Conservation (phyloP, 495 filamentous ascomycete genomes). For the Friedmanniomyces simplex region DNA sequence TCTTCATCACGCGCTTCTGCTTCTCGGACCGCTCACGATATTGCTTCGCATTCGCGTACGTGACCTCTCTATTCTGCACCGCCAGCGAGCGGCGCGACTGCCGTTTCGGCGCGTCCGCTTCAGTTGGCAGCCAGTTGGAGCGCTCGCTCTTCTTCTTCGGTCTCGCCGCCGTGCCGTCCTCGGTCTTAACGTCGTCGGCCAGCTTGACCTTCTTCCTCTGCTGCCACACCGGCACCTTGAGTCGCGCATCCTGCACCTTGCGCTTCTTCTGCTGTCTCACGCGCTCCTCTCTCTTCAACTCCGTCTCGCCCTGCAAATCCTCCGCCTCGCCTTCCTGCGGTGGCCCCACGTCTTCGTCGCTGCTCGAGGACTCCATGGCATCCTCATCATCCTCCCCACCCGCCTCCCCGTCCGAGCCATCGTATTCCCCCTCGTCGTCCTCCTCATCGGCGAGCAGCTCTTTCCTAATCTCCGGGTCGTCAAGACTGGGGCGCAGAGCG, state of each 20-base stretch:
- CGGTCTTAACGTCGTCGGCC: slow-evolving; percentile 51
- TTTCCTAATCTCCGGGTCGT: slow-evolving; percentile 17
- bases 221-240: slow-evolving; percentile 39
- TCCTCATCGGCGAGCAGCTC: slow-evolving; percentile 18
- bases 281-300: slow-evolving; percentile 37
- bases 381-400: slow-evolving; percentile 17
- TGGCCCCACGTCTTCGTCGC: slow-evolving; percentile 50
- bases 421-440: slow-evolving; percentile 17
- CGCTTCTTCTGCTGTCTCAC: slow-evolving; percentile 55
- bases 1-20: slow-evolving; percentile 76
- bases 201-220: slow-evolving; percentile 51
- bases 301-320: slow-evolving; percentile 42
- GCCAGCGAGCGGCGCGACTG: slow-evolving; percentile 76
- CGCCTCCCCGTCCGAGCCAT: slow-evolving; percentile 14
- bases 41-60: slow-evolving; percentile 72
- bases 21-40: slow-evolving; percentile 69
- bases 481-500: slow-evolving; percentile 5
- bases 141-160: slow-evolving; percentile 90
- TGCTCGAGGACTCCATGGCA: slow-evolving; percentile 60
- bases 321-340: slow-evolving; percentile 35
- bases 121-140: slow-evolving; percentile 73
- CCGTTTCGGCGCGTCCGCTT: slow-evolving; percentile 68
- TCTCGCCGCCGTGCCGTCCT: slow-evolving; percentile 34
- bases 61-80: slow-evolving; percentile 70
- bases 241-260: slow-evolving; percentile 50